Evolutionary conservation across 2,329 filamentous ascomycete species (phyloP), one percentile per base, ranked within the genome.

Genomic region (Fonsecaea multimorphosa): DNA sequence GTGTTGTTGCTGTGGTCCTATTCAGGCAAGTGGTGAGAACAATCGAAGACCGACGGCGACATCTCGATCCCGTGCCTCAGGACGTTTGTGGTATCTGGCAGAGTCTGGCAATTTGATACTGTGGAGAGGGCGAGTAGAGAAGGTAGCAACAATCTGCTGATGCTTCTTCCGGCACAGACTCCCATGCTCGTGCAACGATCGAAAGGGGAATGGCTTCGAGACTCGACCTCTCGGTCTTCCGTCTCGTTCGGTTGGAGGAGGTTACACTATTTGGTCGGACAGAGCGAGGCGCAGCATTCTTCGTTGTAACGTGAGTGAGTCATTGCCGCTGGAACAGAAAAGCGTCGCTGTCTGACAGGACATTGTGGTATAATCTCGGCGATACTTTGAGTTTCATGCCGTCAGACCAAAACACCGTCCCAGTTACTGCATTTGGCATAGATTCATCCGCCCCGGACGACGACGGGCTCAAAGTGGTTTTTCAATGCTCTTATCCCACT

Each of bases 351-450:
- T 49, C 44, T 24, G 44, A 49, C 44, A 11, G 8, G 29, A 3
- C 3, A 8, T 31, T 31, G 8, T 31, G 29, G 29, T 3, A 31
- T 31, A 4, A 31, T 31, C 29, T 3, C 8, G 29, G 29, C 8
- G 29, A 31, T 31, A 31, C 3, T 31, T 31, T 31, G 29, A 31
- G 29, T 53, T 54, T 31, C 1, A 14, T 27, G 3, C 24, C 8
- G 44, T 60, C 32, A 52, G n/a, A 60, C 40, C 7, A 19, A 12
- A 9, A 40, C 51, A 9, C 34, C 34, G 46, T 32, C 44, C 56
- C 51, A 64, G 61, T 64, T 64, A 62, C 65, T n/a, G n/a, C 24
- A 49, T 51, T 22, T 31, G 65, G 65, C 14, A 5, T 67, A 61
- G 65, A 44, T 52, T 57, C 38, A 24, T 64, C 65, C 57, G 65